Conservation (phyloP, 371 early-diverging fungal genomes). For the Apophysomyces elegans region DNA sequence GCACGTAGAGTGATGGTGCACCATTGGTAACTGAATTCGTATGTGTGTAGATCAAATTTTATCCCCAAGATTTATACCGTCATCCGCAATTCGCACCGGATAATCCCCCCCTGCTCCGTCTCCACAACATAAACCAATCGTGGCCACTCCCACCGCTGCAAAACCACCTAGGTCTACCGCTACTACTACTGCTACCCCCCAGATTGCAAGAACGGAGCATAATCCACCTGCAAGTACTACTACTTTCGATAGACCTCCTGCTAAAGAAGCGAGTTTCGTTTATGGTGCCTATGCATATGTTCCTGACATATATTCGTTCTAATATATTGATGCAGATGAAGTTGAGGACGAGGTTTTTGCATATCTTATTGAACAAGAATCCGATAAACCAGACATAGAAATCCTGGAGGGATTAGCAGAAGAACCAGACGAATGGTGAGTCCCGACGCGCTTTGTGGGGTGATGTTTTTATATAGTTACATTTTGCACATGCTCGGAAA, state of each 20-base stretch:
- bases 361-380: not conserved
- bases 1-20: not conserved
- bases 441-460: not conserved
- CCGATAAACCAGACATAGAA: not conserved
- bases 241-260: not conserved
- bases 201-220: not conserved
- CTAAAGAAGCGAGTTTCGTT: not conserved
- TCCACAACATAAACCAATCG: not conserved
- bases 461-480: constrained; percentile 1
- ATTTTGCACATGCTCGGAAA: too few species aligned
- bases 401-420: not conserved
- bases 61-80: constrained; percentile 29
- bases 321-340: not conserved
- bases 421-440: not conserved
- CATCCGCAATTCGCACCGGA: constrained; percentile 25
- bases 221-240: not conserved
- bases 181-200: not conserved
- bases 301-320: not conserved
- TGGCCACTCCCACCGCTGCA: not conserved
- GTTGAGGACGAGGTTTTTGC: constrained; percentile 1
- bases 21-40: not conserved
- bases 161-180: not conserved
- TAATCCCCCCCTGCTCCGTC: not conserved
- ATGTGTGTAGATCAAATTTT: constrained; percentile 28
- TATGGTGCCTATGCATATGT: not conserved